Conservation (phyloP, 768 basidiomycete genomes). For the Mycena sanguinolenta region DNA sequence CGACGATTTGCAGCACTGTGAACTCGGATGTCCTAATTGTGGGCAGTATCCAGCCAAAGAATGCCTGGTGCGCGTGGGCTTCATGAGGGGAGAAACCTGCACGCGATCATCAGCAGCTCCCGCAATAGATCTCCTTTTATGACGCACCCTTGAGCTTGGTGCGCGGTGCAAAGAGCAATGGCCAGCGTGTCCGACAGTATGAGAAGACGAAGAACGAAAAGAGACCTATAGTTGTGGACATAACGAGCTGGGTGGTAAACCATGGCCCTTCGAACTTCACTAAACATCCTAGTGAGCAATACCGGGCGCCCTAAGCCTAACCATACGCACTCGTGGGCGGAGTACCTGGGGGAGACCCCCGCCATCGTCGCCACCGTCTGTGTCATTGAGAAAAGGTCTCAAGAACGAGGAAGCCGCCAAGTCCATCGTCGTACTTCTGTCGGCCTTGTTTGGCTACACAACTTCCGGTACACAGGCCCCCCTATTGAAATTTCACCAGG, state of each 20-base stretch:
- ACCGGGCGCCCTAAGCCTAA: not conserved
- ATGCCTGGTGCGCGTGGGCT: slow-evolving; percentile 86
- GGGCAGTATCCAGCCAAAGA: slow-evolving; percentile 97
- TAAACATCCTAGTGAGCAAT: slow-evolving; percentile 45
- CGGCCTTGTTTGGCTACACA: not conserved
- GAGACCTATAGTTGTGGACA: slow-evolving; percentile 84
- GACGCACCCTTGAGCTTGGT: slow-evolving; percentile 93
- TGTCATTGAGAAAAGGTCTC: slow-evolving; percentile 39
- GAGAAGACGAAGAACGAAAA: slow-evolving; percentile 90
- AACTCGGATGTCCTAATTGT: slow-evolving; percentile 93
- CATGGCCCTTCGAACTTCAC: slow-evolving; percentile 93
- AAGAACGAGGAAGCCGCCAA: slow-evolving; percentile 38
- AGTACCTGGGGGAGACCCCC: slow-evolving; percentile 70
- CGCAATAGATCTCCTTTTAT: not conserved
- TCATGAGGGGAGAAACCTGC: slow-evolving; percentile 94
- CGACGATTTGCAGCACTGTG: slow-evolving; percentile 95
- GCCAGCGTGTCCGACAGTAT: slow-evolving; percentile 89
- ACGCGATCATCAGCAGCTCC: slow-evolving; percentile 28
- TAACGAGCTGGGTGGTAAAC: slow-evolving; percentile 90
- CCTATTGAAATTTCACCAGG: slow-evolving; percentile 7
- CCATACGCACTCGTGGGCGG: slow-evolving; percentile 70
- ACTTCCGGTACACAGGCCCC: slow-evolving; percentile 1
- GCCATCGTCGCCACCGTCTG: slow-evolving; percentile 54
- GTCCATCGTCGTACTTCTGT: slow-evolving; percentile 30
- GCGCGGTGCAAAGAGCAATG: slow-evolving; percentile 90